Conservation (phyloP, 306 rosid species). For the Adenanthera pavonina region DNA sequence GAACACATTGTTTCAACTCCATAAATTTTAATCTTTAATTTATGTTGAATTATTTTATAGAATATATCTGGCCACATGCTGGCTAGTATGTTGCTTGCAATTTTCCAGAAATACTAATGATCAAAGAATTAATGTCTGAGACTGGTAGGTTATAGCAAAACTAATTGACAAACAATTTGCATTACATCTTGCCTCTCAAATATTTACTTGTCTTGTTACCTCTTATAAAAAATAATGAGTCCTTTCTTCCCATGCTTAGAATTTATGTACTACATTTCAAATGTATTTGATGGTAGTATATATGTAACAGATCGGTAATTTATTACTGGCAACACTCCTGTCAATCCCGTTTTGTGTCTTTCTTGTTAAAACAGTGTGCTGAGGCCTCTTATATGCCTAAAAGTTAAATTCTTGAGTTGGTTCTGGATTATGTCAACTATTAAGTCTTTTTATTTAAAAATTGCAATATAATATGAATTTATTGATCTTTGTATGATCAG, state of each 20-base stretch:
- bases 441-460: background rate
- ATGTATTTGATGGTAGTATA: no score
- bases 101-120: background rate
- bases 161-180: background rate
- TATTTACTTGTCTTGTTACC: background rate
- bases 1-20: background rate
- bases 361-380: no score
- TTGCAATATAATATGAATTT: background rate
- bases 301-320: no score
- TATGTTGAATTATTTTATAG: background rate
- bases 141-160: background rate
- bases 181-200: no score
- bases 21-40: background rate
- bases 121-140: background rate
- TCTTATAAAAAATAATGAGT: background rate
- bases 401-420: conserved; percentile 18
- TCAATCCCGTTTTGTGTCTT: no score
- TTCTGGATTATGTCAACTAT: background rate
- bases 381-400: no score
- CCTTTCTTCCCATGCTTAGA: background rate
- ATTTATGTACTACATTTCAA: background rate
- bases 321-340: no score
- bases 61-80: background rate
- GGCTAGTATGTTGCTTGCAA: background rate
- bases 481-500: background rate